Conservation (phyloP, 1,284 basidiomycete genomes). For the Puccinia triticina region DNA sequence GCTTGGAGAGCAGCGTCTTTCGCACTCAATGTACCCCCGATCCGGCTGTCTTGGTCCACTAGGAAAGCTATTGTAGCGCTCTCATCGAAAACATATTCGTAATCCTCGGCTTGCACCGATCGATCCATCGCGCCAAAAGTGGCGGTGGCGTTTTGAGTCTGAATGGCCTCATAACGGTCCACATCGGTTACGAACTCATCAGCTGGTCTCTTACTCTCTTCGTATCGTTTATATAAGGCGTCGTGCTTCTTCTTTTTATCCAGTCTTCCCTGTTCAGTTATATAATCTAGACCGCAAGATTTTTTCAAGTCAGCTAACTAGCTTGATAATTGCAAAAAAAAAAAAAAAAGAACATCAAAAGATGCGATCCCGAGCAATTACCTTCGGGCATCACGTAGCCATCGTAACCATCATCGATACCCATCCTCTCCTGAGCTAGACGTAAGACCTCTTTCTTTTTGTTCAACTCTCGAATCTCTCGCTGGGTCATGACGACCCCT, state of each 20-base stretch:
- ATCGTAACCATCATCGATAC: conserved; percentile 89
- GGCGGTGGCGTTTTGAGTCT: conserved; percentile 85
- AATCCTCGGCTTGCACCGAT: conserved; percentile 74
- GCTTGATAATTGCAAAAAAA: not conserved
- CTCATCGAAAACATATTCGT: conserved; percentile 98
- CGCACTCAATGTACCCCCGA: conserved; percentile 69
- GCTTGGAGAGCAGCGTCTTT: conserved; percentile 81
- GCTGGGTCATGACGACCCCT: conserved; percentile 83
- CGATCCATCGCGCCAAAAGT: conserved; percentile 87
- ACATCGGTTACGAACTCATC: conserved; percentile 93
- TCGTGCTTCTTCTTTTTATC: conserved; percentile 95
- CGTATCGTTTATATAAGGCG: conserved; percentile 89
- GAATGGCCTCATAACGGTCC: conserved; percentile 84
- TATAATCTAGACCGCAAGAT: conserved; percentile 69
- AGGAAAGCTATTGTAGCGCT: conserved; percentile 93
- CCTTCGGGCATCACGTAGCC: conserved; percentile 87
- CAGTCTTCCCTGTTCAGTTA: conserved; percentile 98
- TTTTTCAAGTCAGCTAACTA: conserved; percentile 31
- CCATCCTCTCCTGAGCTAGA: conserved; percentile 88
- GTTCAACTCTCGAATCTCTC: conserved; percentile 79
- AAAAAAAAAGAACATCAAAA: too few species aligned
- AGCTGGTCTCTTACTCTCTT: conserved; percentile 75
- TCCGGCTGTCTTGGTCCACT: conserved; percentile 67
- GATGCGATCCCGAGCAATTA: not conserved
- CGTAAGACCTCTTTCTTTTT: conserved; percentile 88